Percentiles rank a stretch among this genome's conserved stretches.
Evolutionary conservation across 2,329 filamentous ascomycete species (phyloP).

Genomic region (Talaromyces sp.): DNA sequence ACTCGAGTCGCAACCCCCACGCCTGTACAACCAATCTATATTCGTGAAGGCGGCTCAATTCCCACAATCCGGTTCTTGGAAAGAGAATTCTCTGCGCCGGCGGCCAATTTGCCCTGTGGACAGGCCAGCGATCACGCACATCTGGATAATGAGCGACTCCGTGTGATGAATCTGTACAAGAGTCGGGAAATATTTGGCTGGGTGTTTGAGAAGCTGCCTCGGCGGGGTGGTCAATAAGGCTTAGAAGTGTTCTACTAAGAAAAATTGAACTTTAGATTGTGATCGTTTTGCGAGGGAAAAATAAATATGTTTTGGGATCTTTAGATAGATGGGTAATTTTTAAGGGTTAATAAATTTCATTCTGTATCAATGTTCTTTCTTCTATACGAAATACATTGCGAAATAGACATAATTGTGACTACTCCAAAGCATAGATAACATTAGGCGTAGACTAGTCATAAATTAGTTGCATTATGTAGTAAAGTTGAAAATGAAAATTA

Average conservation of each 20-base stretch:
- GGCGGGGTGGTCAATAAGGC: slow-evolving; percentile 19
- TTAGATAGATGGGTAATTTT: neutral
- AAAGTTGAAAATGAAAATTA: too few relatives aligned
- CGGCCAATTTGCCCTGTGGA: slow-evolving; percentile 88
- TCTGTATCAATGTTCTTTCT: too few relatives aligned
- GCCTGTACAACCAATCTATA: slow-evolving; percentile 67
- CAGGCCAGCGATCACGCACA: slow-evolving; percentile 93
- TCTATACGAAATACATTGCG: neutral
- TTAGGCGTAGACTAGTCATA: too few relatives aligned
- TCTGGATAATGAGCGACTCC: slow-evolving; percentile 89
- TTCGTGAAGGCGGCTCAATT: slow-evolving; percentile 92
- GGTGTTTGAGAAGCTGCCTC: slow-evolving; percentile 69
- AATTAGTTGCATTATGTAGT: too few relatives aligned
- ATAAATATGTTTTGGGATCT: neutral
- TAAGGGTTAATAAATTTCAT: neutral
- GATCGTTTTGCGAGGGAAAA: neutral
- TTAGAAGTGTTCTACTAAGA: neutral
- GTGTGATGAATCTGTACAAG: slow-evolving; percentile 83
- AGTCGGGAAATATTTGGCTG: slow-evolving; percentile 85
- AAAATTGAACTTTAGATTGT: neutral
- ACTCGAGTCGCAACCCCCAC: slow-evolving; percentile 11
- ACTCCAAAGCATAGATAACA: neutral
- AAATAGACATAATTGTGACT: neutral
- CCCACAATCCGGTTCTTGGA: slow-evolving; percentile 91
- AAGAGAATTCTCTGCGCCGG: slow-evolving; percentile 87